Base-by-base conservation (phyloP, 257 asterid species). In the Salvia miltiorrhiza region DNA sequence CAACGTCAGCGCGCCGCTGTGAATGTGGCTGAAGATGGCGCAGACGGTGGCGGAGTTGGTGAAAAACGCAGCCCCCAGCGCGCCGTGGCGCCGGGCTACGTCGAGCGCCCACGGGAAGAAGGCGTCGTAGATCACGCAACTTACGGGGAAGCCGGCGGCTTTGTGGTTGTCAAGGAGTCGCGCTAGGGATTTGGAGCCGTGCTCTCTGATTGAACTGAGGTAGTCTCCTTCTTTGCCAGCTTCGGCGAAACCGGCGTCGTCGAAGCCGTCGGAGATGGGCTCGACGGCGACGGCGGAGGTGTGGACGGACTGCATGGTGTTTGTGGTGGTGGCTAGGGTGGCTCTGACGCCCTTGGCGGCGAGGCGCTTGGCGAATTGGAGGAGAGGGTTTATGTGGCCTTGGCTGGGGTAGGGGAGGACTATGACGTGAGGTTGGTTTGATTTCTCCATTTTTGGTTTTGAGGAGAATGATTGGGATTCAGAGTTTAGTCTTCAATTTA, bases 361-460 rank as follows among this genome's bases (percentile, higher is more conserved):
- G 19, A 89, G 77, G 43, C 92, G 90, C 50, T 89, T 89, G 3
- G 90, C 86, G 63, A 87, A 89, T 70, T 89, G 96, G 59, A 86
- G 88, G 45, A 89, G 87, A 11, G 96, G 96, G 63, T 89, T 89
- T 11, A 89, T 87, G 85, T 89, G 94, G 75, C 94, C 96, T 76
- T 87, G 96, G 81, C 85, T 70, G 0, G 96, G 96, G 64, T 86
- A 87, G 1, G 96, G 96, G 20, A 87, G 24, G 0, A 85, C 80
- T n/a, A 89, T 26, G 0, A 83, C 84, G 59, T 87, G 96, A 39
- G 79, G 3, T 47, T 21, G 5, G 9, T 32, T 49, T 33, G 20
- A 7, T 54, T 23, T 45, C 16, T 63, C 82, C 84, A 83, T 83
- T 55, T 61, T 56, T 1, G 60, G 45, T 20, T 40, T 8, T 37